Base-by-base conservation (phyloP, 345 rosid genomes). In the Durio zibethinus region DNA sequence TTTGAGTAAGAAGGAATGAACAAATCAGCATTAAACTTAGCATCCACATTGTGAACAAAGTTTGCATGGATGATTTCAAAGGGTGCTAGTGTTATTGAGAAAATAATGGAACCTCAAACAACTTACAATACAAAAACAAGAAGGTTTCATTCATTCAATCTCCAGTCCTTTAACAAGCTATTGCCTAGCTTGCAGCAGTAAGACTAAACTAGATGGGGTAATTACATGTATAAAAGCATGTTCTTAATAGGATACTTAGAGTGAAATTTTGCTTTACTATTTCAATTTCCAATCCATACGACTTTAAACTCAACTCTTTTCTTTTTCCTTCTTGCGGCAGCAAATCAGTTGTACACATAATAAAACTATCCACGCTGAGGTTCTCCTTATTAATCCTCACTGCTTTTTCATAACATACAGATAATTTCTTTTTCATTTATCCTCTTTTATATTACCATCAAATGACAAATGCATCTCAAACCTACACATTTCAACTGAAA, bases 61-160 rank as follows among this genome's bases (percentile, higher is more conserved):
- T 36, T 36, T 48, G 20, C 29, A 36, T 0, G 31, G n/a, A 69
- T 25, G 31, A 47, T 25, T 14, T 23, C 15, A 69, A 25, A 29
- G 35, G 21, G 25, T 15, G 4, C 14, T 21, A 47, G 21, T 29
- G 68, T 33, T 29, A 62, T 63, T 63, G 68, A 63, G n/a, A 7
- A 63, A 63, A 33, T 11, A 25, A 10, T 25, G 68, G 8, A 63
- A 16, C 38, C 11, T 31, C 23, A 29, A 63, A 68, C 60, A 50
- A 48, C 42, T 45, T 50, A 35, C n/a, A 72, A 31, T 29, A 40
- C 47, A 3, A 36, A 36, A 36, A 36, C 47, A 21, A 21, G 10
- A 72, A n/a, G 48, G 29, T 12, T 53, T 35, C 27, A 14, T 53
- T 35, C 48, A 72, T 72, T 72, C 76, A 72, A 54, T 33, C 47